Base-by-base conservation (phyloP, 176 grass and related monocot genomes). In the Miscanthus lutarioriparius region DNA sequence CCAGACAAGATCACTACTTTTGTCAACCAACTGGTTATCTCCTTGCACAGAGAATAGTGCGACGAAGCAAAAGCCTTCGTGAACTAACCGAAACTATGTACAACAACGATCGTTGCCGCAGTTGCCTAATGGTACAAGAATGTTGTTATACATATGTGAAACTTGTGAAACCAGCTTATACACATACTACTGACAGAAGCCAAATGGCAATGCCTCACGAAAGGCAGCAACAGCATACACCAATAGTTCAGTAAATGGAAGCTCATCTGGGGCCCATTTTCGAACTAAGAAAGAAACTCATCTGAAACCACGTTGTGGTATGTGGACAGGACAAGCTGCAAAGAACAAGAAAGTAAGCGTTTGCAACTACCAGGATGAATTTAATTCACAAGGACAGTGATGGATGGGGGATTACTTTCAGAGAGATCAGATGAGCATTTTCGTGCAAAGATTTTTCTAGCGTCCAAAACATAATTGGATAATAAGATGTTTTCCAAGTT, bases 371-470 rank as follows among this genome's bases (percentile, higher is more conserved):
- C 12, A 11, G 40, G 58, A 51, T 54, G 20, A 44, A 38, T 25
- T 54, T 67, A 75, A 67, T 84, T 84, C 27, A 73, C 17, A 64
- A 27, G 25, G 43, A 38, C 15, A 40, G n/a, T 49, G 20, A 61
- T 37, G 49, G 49, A 67, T 63, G 39, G 67, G 82, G 59, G 43
- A 5, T 86, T 93, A 98, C 95, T 89, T 58, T 91, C 84, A 67
- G 37, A 81, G 85, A 95, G 28, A 83, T 93, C 77, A 80, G 93
- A 98, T 70, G 92, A 91, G 23, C 54, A 66, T 65, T 98, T 98
- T 37, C 11, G 66, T 47, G 62, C 76, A 90, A 98, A 98, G 22
- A 93, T 88, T 66, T 83, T 78, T 79, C 67, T 91, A 54, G 85
- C 72, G 41, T 98, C 84, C 80, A 91, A 54, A 83, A 72, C n/a